A percentile compares a stretch with the other conserved stretches of the same genome.
These are phyloP conservation scores for Nicotiana benthamiana DNA, from an alignment of 257 asterid genomes.

Conservation along the genomic window DNA sequence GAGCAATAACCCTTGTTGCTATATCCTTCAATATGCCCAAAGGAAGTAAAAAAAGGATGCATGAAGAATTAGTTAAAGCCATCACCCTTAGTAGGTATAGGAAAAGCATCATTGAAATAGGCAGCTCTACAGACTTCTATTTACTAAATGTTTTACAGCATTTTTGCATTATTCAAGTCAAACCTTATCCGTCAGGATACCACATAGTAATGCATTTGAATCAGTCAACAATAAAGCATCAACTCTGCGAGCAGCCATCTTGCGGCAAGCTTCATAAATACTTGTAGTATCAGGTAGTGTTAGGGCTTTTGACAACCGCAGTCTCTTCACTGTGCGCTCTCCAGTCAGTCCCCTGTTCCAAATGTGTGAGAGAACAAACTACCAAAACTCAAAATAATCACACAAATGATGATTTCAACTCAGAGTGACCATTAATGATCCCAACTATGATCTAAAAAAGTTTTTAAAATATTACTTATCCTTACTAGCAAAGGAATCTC, in stretches of 20 bases:
- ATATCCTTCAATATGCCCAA: conserved; percentile 51
- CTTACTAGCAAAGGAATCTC: neutral
- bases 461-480: neutral
- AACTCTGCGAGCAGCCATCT: conserved; percentile 87
- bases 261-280: conserved; percentile 75
- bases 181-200: conserved; percentile 96
- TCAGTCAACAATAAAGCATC: conserved; percentile 91
- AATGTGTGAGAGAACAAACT: neutral
- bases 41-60: neutral
- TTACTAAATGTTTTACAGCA: neutral
- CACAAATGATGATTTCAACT: neutral
- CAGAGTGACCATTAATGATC: neutral
- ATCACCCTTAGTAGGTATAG: neutral
- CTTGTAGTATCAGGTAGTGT: conserved; percentile 82
- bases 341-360: conserved; percentile 70
- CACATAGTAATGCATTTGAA: conserved; percentile 84
- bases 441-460: neutral
- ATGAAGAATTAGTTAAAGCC: neutral
- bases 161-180: conserved; percentile 4
- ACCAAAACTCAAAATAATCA: neutral
- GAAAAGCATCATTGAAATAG: neutral
- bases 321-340: conserved; percentile 87
- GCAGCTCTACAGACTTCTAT: neutral
- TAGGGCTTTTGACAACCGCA: conserved; percentile 83
- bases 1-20: conserved; percentile 79